Conservation (phyloP, 306 rosid species). For the Dalbergia oliveri region DNA sequence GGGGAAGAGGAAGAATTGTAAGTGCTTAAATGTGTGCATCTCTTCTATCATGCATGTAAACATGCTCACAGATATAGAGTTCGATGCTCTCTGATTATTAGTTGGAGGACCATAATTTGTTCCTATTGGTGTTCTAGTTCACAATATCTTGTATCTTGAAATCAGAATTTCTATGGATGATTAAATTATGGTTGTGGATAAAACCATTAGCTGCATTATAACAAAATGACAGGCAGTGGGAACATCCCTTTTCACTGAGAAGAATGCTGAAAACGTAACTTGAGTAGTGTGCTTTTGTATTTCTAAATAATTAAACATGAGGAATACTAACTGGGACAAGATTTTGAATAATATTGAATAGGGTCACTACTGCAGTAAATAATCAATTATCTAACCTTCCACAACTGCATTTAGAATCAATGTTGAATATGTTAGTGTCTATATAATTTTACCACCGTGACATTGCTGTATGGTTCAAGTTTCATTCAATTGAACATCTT, state of each 20-base stretch:
- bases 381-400: background rate
- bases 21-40: conserved; percentile 51
- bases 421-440: conserved; percentile 18
- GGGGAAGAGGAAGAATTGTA: conserved; percentile 99
- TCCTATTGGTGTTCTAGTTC: background rate
- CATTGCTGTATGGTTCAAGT: conserved; percentile 18
- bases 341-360: background rate
- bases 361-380: background rate
- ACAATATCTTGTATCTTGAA: conserved; percentile 27
- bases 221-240: background rate
- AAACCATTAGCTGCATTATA: conserved; percentile 19
- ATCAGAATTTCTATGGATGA: background rate
- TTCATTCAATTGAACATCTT: background rate
- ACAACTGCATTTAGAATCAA: conserved; percentile 10
- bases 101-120: conserved; percentile 28
- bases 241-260: conserved; percentile 7
- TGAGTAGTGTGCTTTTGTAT: background rate
- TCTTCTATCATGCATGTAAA: conserved; percentile 37
- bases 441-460: background rate
- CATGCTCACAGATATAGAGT: conserved; percentile 10
- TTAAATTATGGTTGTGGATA: conserved; percentile 1
- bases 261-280: conserved; percentile 5
- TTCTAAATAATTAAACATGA: background rate
- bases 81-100: conserved; percentile 33
- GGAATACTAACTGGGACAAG: background rate